These are phyloP conservation scores for Aspergillus asperescens DNA, from an alignment of 495 filamentous ascomycete genomes.

Conservation along the genomic window DNA sequence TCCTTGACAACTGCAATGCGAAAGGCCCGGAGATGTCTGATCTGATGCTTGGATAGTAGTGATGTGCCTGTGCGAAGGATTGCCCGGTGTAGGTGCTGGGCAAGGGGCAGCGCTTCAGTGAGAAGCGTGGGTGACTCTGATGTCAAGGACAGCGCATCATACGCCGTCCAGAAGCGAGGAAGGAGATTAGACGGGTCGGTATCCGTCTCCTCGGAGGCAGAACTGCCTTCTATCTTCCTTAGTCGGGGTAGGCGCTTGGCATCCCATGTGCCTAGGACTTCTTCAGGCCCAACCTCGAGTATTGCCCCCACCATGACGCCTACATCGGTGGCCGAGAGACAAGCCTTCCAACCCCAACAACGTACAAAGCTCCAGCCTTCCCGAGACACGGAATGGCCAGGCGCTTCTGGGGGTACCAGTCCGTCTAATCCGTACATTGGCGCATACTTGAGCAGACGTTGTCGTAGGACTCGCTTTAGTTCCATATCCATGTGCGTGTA, in stretches of 20 bases:
- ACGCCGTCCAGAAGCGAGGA: slow-evolving; percentile 84
- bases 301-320: slow-evolving; percentile 85
- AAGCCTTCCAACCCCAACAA: slow-evolving; percentile 97
- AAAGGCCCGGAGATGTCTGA: slow-evolving; percentile 84
- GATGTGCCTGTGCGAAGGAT: slow-evolving; percentile 91
- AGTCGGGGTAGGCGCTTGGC: slow-evolving; percentile 27
- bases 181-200: slow-evolving; percentile 38
- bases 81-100: slow-evolving; percentile 82
- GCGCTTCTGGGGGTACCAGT: slow-evolving; percentile 68
- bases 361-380: slow-evolving; percentile 96
- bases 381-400: slow-evolving; percentile 46
- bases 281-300: slow-evolving; percentile 71
- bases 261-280: slow-evolving; percentile 35
- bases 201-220: slow-evolving; percentile 28
- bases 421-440: slow-evolving; percentile 88
- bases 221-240: slow-evolving; percentile 31
- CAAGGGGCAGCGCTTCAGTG: slow-evolving; percentile 74
- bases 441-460: slow-evolving; percentile 81
- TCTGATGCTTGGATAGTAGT: slow-evolving; percentile 87
- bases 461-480: slow-evolving; percentile 81
- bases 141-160: slow-evolving; percentile 66
- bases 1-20: slow-evolving; percentile 95
- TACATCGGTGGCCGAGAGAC: slow-evolving; percentile 84
- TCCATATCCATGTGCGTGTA: slow-evolving; percentile 99
- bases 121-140: slow-evolving; percentile 41